Evolutionary conservation across 2,329 filamentous ascomycete species (phyloP), one percentile per base, ranked within the genome.

Genomic region (Reticulascus tulasneorum): DNA sequence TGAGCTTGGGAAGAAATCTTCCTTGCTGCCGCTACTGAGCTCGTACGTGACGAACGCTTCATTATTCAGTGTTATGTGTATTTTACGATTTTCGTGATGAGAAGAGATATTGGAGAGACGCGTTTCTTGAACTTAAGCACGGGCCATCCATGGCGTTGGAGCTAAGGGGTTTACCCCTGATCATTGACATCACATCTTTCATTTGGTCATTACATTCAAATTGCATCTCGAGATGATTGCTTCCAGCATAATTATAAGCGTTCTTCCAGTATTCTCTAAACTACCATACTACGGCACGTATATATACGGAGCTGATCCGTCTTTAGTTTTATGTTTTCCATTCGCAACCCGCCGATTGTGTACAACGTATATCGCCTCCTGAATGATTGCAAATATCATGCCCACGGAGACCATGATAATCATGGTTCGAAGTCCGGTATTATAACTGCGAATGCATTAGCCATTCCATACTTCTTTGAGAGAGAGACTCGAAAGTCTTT

Each of bases 351-450:
- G 50, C 20, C 51, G 52, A 33, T 69, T 69, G 35, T 67, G 58
- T 11, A 51, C 35, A 1, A 55, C 16, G 33, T 69, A 69, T 8
- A 68, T 48, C 2, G 41, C 22, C n/a, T 62, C 48, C 38, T 73
- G 68, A 0, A 66, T n/a, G 1, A 49, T 42, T 0, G 63, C 61
- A 28, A 66, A 61, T 0, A 55, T 23, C 23, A 71, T 59, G 0
- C 68, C 69, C 1, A 60, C 38, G 0, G 56, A 44, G 1, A 67
- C 63, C 55, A 73, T 61, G 7, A 60, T 56, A 24, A 69, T 71
- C 60, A 70, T 67, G 0, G 58, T 67, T 4, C 60, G 42, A 12
- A 73, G 45, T 0, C 69, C 69, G 7, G 51, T 64, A 2, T 59
- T 53, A 42, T 74, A 72, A 22, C 62, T 67, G 17, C 13, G 15